Percentiles rank a stretch among this genome's conserved stretches.
Conservation (phyloP, 768 basidiomycete species). For the Rhodocollybia butyracea region DNA sequence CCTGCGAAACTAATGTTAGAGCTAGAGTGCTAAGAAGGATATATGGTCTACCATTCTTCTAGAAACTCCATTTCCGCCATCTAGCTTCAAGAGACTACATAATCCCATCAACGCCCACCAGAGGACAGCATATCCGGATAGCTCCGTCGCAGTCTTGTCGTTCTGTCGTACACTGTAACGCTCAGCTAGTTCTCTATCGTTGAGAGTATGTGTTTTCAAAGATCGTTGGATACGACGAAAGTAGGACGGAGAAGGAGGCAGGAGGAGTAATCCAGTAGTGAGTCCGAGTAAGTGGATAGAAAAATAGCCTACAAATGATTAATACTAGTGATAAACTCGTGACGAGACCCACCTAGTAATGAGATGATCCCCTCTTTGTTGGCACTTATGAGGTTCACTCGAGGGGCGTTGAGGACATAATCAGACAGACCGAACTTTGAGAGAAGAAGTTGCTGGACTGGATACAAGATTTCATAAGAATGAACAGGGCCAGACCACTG, state of each 20-base stretch:
- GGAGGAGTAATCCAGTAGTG: constrained; percentile 73
- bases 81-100: neutral
- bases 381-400: constrained; percentile 60
- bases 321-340: neutral
- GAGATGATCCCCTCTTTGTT: constrained; percentile 95
- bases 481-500: neutral
- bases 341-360: constrained; percentile 48
- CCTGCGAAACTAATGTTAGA: constrained; percentile 38
- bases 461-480: neutral
- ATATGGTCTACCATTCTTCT: constrained; percentile 37
- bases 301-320: constrained; percentile 64
- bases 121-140: constrained; percentile 70
- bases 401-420: constrained; percentile 64
- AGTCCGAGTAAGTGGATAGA: constrained; percentile 87
- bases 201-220: constrained; percentile 15
- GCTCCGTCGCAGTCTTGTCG: constrained; percentile 73
- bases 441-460: constrained; percentile 73
- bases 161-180: constrained; percentile 47
- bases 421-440: constrained; percentile 50
- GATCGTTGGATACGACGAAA: constrained; percentile 55
- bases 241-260: constrained; percentile 75
- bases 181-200: constrained; percentile 9
- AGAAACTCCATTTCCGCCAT: constrained; percentile 37
- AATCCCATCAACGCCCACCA: constrained; percentile 61
- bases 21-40: neutral